A percentile compares a stretch with the other conserved stretches of the same genome.
Evolutionary conservation across 345 rosid genomes (phyloP).

Genomic region (Cochlearia excelsa): DNA sequence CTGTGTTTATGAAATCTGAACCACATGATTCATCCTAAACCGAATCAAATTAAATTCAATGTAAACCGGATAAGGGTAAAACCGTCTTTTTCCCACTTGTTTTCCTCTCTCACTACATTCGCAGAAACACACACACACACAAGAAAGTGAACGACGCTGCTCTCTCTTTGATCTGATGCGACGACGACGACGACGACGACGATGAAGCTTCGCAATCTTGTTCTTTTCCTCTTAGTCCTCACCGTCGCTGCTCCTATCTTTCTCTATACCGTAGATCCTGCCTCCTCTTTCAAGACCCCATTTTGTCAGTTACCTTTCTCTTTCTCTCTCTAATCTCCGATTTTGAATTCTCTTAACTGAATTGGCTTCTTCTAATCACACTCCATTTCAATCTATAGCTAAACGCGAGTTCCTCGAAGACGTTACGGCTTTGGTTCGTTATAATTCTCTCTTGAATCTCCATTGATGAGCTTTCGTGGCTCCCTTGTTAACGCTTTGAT

Average conservation of each 20-base stretch:
- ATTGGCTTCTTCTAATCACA: slow-evolving; percentile 10
- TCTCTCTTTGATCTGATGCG: slow-evolving; percentile 19
- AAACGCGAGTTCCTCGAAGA: slow-evolving; percentile 66
- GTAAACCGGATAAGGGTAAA: slow-evolving; percentile 18
- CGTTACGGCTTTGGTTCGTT: slow-evolving; percentile 59
- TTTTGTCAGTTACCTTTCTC: slow-evolving; percentile 34
- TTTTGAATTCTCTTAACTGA: neutral
- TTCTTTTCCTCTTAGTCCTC: slow-evolving; percentile 54
- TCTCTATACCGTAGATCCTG: slow-evolving; percentile 55
- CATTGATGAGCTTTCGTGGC: slow-evolving; percentile 1
- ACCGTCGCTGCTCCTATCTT: slow-evolving; percentile 80
- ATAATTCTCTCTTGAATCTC: neutral
- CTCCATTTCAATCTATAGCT: slow-evolving; percentile 44
- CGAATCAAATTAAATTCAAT: neutral
- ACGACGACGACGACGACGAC: slow-evolving; percentile 4
- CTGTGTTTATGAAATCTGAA: slow-evolving; percentile 11
- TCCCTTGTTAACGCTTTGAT: slow-evolving; percentile 15
- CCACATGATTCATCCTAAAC: neutral
- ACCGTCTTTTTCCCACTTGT: slow-evolving; percentile 2
- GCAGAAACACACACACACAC: neutral
- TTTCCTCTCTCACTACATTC: slow-evolving; percentile 11
- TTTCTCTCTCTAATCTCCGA: slow-evolving; percentile 18
- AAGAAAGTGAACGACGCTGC: neutral
- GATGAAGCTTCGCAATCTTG: slow-evolving; percentile 68
- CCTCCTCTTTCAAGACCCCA: slow-evolving; percentile 47